Percentiles rank a stretch among this genome's conserved stretches.
phyloP scores from a whole-genome alignment of 2,329 filamentous ascomycete genomes.

The Nemania sp. region DNA sequence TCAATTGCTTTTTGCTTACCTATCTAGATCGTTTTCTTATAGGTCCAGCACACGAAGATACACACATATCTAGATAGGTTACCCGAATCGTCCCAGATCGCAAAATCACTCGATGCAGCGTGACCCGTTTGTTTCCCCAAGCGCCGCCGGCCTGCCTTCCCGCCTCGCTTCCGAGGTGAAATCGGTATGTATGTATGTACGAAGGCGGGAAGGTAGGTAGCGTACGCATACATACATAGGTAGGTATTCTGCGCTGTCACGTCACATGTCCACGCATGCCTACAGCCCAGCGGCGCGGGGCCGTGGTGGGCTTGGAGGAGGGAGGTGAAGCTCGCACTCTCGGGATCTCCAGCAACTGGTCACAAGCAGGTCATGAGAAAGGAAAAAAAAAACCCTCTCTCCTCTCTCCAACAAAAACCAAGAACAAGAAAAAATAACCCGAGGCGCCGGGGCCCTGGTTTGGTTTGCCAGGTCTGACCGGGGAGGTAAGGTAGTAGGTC shows the following conservation, averaged over 20 bases:
- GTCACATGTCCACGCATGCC: conserved; percentile 29
- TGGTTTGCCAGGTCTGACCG: not conserved
- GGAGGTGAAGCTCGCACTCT: not conserved
- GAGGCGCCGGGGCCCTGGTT: not conserved
- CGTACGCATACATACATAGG: not conserved
- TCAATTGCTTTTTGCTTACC: not conserved
- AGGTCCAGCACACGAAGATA: no score
- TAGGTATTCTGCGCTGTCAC: conserved; percentile 20
- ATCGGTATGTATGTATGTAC: not conserved
- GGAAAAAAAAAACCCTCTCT: not conserved
- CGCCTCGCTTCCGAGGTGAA: conserved; percentile 17
- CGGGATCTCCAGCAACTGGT: not conserved
- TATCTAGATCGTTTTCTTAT: not conserved
- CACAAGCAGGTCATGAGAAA: not conserved
- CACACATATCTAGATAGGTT: not conserved
- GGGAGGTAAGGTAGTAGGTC: not conserved
- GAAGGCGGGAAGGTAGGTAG: no score
- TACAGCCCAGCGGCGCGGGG: not conserved
- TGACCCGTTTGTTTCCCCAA: not conserved
- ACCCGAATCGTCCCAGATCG: not conserved
- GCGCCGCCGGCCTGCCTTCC: not conserved
- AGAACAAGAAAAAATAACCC: not conserved
- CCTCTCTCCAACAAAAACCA: not conserved
- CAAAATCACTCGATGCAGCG: not conserved
- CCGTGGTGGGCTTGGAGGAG: not conserved